These are phyloP conservation scores for Cyberlindnera amylophila DNA, from an alignment of 805 yeast genomes.

Conservation along the genomic window DNA sequence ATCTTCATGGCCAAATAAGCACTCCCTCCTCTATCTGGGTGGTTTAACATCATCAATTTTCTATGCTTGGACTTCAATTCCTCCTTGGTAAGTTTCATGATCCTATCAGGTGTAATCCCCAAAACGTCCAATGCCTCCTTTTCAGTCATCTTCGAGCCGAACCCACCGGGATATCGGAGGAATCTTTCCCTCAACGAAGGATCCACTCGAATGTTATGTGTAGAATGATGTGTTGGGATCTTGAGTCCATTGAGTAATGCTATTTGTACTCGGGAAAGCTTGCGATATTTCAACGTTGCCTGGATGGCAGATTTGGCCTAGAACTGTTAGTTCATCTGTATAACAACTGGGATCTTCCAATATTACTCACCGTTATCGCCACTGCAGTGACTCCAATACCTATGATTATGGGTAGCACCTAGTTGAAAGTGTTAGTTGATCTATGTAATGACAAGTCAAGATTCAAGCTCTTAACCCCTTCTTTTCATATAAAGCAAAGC, in stretches of 20 bases:
- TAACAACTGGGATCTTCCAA: too few relatives aligned
- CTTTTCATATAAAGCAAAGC: too few relatives aligned
- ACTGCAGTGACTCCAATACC: slow-evolving; percentile 52
- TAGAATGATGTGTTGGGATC: slow-evolving; percentile 9
- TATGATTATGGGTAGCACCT: slow-evolving; percentile 48
- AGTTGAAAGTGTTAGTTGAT: slow-evolving; percentile 2
- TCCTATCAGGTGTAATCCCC: slow-evolving; percentile 53
- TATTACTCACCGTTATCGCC: slow-evolving; percentile 45
- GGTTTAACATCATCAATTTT: slow-evolving; percentile 73
- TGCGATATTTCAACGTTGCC: slow-evolving; percentile 31
- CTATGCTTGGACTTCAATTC: slow-evolving; percentile 70
- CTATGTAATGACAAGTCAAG: not conserved
- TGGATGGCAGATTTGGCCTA: slow-evolving; percentile 34
- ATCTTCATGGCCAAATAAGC: slow-evolving; percentile 78
- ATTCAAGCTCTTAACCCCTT: too few relatives aligned
- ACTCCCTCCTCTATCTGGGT: slow-evolving; percentile 89
- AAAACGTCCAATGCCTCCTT: slow-evolving; percentile 66
- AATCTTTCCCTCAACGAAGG: slow-evolving; percentile 28
- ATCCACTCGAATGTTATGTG: slow-evolving; percentile 17
- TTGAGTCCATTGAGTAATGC: slow-evolving; percentile 38
- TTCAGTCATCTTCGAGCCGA: slow-evolving; percentile 61
- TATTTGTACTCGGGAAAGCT: slow-evolving; percentile 34
- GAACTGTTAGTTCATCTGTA: too few relatives aligned
- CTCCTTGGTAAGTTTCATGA: slow-evolving; percentile 43
- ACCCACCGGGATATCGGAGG: slow-evolving; percentile 54